phyloP scores from a whole-genome alignment of 163 green algal species.

The Chlorella variabilis region DNA sequence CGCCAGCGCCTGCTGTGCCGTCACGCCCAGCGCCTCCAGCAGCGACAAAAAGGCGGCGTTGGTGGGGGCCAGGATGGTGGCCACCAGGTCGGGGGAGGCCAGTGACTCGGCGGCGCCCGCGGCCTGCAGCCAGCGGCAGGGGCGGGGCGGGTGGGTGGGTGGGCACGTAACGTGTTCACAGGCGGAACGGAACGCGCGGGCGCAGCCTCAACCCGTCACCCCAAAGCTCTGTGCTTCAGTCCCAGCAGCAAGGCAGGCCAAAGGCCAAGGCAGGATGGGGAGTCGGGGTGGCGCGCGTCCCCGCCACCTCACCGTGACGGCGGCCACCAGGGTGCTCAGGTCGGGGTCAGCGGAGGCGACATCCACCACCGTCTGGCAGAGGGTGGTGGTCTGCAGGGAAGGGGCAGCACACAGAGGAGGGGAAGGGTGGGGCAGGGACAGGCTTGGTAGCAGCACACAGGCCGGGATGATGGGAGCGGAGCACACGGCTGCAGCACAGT shows the following conservation, averaged over 20 bases:
- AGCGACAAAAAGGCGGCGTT: conserved; percentile 47
- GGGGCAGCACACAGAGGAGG: neutral
- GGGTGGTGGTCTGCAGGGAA: neutral
- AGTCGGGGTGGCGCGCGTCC: no score
- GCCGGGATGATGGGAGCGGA: neutral
- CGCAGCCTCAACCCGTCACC: no score
- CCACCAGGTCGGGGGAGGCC: conserved; percentile 46
- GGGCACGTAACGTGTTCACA: no score
- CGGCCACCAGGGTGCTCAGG: conserved; percentile 41
- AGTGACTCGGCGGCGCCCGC: conserved; percentile 38
- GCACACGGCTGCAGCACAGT: no score
- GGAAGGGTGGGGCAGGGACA: neutral
- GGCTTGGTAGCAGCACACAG: neutral
- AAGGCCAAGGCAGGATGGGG: neutral
- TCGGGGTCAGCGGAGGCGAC: conserved; percentile 25
- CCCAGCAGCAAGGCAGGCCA: no score
- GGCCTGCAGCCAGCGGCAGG: neutral
- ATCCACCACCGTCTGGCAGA: conserved; percentile 33
- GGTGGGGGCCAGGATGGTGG: conserved; percentile 64
- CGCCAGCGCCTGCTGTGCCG: conserved; percentile 31
- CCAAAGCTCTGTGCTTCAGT: no score
- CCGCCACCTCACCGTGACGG: conserved; percentile 14
- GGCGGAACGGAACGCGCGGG: no score
- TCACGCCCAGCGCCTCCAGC: conserved; percentile 35
- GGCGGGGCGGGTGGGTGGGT: neutral